Percentiles rank a stretch among this genome's conserved stretches.
Evolutionary conservation across 176 grass and related monocot genomes (phyloP).

Genomic region (Poa annua): DNA sequence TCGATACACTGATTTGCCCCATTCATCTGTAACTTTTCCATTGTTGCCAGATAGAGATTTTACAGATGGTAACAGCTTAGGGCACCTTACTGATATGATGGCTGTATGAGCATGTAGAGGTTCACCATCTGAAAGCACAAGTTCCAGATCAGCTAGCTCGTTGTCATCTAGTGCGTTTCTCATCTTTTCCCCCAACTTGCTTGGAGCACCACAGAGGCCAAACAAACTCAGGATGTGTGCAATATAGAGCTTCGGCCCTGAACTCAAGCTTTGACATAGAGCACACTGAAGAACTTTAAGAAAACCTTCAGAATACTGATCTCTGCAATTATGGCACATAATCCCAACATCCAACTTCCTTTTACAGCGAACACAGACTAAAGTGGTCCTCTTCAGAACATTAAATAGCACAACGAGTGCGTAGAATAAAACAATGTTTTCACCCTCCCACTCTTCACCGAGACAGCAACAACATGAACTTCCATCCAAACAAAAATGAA

Average conservation of each 20-base stretch:
- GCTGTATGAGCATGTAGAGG: slow-evolving; percentile 61
- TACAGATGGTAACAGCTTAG: slow-evolving; percentile 68
- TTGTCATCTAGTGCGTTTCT: slow-evolving; percentile 50
- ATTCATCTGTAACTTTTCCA: slow-evolving; percentile 37
- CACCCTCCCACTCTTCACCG: slow-evolving; percentile 64
- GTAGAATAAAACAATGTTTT: slow-evolving; percentile 75
- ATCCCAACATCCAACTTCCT: slow-evolving; percentile 40
- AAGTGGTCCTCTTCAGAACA: slow-evolving; percentile 55
- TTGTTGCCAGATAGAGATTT: slow-evolving; percentile 38
- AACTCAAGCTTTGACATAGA: slow-evolving; percentile 49
- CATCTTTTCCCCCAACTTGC: slow-evolving; percentile 69
- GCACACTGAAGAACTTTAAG: slow-evolving; percentile 58
- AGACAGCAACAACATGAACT: slow-evolving; percentile 61
- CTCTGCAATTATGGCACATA: slow-evolving; percentile 52
- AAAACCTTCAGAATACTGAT: slow-evolving; percentile 47
- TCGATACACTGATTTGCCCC: slow-evolving; percentile 26
- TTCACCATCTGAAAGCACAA: slow-evolving; percentile 58
- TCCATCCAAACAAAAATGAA: slow-evolving; percentile 67
- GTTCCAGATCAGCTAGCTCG: slow-evolving; percentile 65
- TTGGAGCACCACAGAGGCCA: slow-evolving; percentile 70
- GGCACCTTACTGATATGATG: slow-evolving; percentile 74
- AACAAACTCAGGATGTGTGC: slow-evolving; percentile 79
- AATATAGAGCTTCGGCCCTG: slow-evolving; percentile 67
- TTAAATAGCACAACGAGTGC: slow-evolving; percentile 64
- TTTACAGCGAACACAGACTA: slow-evolving; percentile 51